Base-by-base conservation (phyloP, 352 stramenopile genomes). In the Globisporangium nunn region DNA sequence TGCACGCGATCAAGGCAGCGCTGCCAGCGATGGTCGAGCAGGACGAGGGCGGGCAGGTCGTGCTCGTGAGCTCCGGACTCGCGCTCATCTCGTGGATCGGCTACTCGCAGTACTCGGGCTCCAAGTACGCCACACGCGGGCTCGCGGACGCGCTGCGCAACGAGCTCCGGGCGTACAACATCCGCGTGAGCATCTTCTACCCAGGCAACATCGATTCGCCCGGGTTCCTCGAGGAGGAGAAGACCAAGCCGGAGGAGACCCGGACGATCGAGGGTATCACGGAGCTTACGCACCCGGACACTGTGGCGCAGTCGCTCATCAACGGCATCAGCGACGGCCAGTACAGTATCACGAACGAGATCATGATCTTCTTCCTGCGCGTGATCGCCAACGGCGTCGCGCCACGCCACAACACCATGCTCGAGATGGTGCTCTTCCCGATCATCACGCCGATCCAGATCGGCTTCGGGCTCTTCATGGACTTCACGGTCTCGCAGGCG, bases 171-270 rank as follows among this genome's bases (percentile, higher is more conserved):
- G 64, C 85, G 3, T 90, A 82, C 62, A 71, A 72, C 49, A 91
- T 94, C 48, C 56, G 61, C 41, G 79, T 88, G 58, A 85, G 75
- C 49, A 80, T 91, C 57, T 92, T 74, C 58, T 93, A 90, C 65
- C 85, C 85, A 0, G 81, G 81, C 50, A 91, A 88, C 68, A 93
- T 95, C 59, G 85, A 93, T 70, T 82, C 81, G 31, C 81, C 81
- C 14, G 81, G 81, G 17, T 92, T 74, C 37, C 67, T 73, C 46
- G 74, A 87, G 62, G 81, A 95, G 54, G 86, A 93, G 64, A 71
- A 67, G 58, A 86, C 71, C 37, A 93, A 93, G 50, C 83, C 83
- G 0, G 58, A 62, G 11, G 81, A 88, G 71, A 90, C 80, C 4
- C 31, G 31, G 31, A 35, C 31, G 4, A 35, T 37, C 33, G 80